These are phyloP conservation scores for Cyanidioschyzon merolae DNA, from an alignment of 23 red algal species.

Conservation along the genomic window DNA sequence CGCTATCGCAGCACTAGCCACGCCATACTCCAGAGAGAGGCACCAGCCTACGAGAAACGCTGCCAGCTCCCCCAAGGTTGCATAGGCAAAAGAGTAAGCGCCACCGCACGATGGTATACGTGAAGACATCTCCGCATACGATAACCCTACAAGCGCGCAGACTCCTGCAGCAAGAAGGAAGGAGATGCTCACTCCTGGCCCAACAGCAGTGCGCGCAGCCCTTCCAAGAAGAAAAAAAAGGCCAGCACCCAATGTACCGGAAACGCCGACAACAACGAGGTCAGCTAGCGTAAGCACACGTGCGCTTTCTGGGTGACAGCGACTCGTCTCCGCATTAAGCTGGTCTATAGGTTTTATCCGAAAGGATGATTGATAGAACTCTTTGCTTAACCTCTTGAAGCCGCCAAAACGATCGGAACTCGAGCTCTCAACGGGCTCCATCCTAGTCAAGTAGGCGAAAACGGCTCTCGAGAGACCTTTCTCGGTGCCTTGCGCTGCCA, in stretches of 20 bases:
- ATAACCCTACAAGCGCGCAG: conserved; percentile 49
- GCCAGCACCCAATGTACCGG: conserved; percentile 66
- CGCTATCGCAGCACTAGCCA: conserved; percentile 67
- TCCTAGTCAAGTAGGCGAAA: too few relatives aligned
- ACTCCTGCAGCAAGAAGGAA: conserved; percentile 53
- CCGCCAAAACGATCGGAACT: background rate
- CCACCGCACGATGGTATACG: conserved; percentile 39
- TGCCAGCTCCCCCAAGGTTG: conserved; percentile 54
- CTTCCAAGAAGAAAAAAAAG: conserved; percentile 70
- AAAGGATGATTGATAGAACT: background rate
- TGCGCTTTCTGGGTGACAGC: background rate
- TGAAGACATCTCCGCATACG: conserved; percentile 83
- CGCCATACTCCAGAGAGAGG: conserved; percentile 77
- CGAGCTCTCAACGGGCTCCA: too few relatives aligned
- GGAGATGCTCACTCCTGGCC: conserved; percentile 56
- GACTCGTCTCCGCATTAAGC: conserved; percentile 7
- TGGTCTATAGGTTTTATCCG: background rate
- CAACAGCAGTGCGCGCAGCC: conserved; percentile 49
- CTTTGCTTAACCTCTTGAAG: background rate
- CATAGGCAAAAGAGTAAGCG: conserved; percentile 76
- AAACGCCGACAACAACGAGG: conserved; percentile 54
- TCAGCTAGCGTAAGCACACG: conserved; percentile 43
- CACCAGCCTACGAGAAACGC: conserved; percentile 84
- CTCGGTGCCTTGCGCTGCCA: too few relatives aligned
- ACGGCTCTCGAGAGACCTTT: too few relatives aligned